These are phyloP conservation scores for Berkeleyomyces basicola DNA, from an alignment of 2,329 filamentous ascomycete genomes.

Conservation along the genomic window DNA sequence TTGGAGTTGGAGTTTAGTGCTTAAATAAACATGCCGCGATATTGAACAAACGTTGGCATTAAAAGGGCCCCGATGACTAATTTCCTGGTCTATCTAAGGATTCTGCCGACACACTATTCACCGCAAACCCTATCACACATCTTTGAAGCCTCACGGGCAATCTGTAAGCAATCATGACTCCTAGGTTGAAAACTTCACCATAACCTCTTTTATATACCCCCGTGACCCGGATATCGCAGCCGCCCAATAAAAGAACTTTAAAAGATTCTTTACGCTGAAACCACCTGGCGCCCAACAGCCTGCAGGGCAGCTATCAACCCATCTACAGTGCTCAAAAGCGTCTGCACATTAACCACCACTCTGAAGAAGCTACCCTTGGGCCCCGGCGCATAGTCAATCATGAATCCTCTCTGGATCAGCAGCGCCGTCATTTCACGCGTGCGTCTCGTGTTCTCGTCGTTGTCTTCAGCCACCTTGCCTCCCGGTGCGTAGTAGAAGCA, in stretches of 20 bases:
- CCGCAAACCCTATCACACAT: neutral
- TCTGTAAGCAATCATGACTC: too few relatives aligned
- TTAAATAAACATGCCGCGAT: neutral
- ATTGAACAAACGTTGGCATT: neutral
- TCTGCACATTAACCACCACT: constrained; percentile 43
- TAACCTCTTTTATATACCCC: neutral
- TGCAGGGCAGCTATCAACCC: constrained; percentile 38
- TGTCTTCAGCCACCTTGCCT: neutral
- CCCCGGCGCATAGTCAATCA: constrained; percentile 45
- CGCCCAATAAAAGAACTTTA: neutral
- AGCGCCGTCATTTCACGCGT: constrained; percentile 32
- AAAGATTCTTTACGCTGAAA: neutral
- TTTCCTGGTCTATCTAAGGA: neutral
- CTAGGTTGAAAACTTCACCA: neutral
- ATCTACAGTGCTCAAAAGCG: constrained; percentile 32
- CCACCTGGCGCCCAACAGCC: constrained; percentile 24
- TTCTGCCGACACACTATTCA: neutral
- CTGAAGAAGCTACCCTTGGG: constrained; percentile 39
- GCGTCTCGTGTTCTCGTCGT: constrained; percentile 33
- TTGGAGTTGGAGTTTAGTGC: neutral
- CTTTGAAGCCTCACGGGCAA: neutral
- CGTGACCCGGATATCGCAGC: neutral
- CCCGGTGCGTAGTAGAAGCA: constrained; percentile 74
- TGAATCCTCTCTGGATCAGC: constrained; percentile 37
- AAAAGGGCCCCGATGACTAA: neutral